These are phyloP conservation scores for Debaryomyces coudertii DNA, from an alignment of 1,139 yeast species.

Conservation along the genomic window DNA sequence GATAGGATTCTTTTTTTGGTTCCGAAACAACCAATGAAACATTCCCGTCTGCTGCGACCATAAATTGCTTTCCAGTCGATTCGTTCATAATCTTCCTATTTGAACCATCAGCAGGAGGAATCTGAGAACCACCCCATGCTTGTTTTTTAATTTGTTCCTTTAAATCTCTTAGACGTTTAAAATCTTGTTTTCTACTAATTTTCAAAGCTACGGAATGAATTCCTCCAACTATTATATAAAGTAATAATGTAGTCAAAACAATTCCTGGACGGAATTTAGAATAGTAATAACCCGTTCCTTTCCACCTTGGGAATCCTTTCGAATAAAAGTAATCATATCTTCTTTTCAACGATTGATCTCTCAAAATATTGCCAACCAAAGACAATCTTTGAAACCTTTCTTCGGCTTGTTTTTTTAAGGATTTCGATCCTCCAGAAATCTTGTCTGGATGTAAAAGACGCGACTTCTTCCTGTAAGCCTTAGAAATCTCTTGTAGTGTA, in stretches of 20 bases:
- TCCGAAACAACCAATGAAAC: slow-evolving; percentile 65
- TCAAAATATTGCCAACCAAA: slow-evolving; percentile 70
- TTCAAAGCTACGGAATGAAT: slow-evolving; percentile 63
- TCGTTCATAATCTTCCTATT: slow-evolving; percentile 43
- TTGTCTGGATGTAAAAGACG: slow-evolving; percentile 86
- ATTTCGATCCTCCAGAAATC: slow-evolving; percentile 46
- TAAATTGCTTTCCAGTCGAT: slow-evolving; percentile 55
- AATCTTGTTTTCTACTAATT: slow-evolving; percentile 63
- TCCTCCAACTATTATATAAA: slow-evolving; percentile 52
- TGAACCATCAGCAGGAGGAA: slow-evolving; percentile 52
- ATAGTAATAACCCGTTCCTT: slow-evolving; percentile 54
- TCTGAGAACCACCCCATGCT: slow-evolving; percentile 63
- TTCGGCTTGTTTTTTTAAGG: slow-evolving; percentile 49
- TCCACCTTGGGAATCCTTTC: slow-evolving; percentile 87
- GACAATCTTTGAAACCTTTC: slow-evolving; percentile 75
- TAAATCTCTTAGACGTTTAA: slow-evolving; percentile 56
- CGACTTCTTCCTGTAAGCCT: slow-evolving; percentile 75
- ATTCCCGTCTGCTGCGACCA: slow-evolving; percentile 69
- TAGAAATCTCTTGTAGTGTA: slow-evolving; percentile 62
- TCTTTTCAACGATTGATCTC: slow-evolving; percentile 62
- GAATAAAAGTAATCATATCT: slow-evolving; percentile 83
- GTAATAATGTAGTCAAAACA: slow-evolving; percentile 50
- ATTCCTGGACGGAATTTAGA: slow-evolving; percentile 65
- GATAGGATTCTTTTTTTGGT: slow-evolving; percentile 37
- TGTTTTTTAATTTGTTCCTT: slow-evolving; percentile 53